Evolutionary conservation across 345 rosid species (phyloP).

Genomic region (Eucalyptus sp.): DNA sequence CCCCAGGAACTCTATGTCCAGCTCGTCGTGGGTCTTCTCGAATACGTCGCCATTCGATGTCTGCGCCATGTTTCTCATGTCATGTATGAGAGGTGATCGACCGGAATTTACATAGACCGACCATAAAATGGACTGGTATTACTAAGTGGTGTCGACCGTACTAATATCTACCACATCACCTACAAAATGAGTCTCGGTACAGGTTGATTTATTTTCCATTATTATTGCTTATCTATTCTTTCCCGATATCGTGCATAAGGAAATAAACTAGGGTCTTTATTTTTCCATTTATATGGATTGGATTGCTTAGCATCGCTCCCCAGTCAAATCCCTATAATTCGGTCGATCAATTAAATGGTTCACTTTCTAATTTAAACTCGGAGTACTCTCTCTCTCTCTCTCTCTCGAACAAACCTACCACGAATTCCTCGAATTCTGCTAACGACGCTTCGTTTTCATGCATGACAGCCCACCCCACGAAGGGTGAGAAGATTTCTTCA

Average conservation of each 20-base stretch:
- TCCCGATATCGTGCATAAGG: not conserved
- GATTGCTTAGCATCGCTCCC: not conserved
- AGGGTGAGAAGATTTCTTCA: not conserved
- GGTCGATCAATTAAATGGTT: not conserved
- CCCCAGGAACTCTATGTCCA: slow-evolving; percentile 93
- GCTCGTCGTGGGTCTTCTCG: slow-evolving; percentile 74
- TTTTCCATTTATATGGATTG: not conserved
- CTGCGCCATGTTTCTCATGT: slow-evolving; percentile 4
- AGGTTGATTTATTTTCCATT: not conserved
- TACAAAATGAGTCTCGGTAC: not conserved
- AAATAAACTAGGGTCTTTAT: not conserved
- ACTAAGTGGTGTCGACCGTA: not conserved
- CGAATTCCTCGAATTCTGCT: not conserved
- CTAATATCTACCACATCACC: not conserved
- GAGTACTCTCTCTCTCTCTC: not conserved
- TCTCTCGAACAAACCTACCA: not conserved
- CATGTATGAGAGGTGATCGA: not conserved
- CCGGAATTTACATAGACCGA: not conserved
- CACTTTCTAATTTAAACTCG: not conserved
- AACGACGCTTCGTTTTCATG: not conserved
- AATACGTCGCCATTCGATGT: slow-evolving; percentile 82
- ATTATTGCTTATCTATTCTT: not conserved
- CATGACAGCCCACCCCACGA: not conserved
- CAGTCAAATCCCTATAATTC: not conserved
- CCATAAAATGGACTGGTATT: not conserved